Base-by-base conservation (phyloP, 306 rosid species). In the Pterocarpus santalinus region DNA sequence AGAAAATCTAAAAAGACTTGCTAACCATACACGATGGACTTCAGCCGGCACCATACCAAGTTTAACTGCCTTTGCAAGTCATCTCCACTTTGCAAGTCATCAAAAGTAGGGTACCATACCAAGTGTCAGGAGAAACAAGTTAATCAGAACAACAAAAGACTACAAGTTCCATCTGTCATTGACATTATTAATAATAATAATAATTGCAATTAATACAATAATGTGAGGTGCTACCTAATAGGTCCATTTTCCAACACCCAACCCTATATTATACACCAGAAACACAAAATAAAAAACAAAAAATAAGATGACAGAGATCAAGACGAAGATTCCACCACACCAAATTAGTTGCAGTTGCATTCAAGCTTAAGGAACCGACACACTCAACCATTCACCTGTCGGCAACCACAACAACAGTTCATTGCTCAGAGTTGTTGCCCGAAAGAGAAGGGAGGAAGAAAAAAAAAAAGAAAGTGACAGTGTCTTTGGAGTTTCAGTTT, bases 331-430 rank as follows among this genome's bases (percentile, higher is more conserved):
- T 70, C 75, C 83, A 49, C 79, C 69, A 70, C 72, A 90, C 91
- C 93, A 84, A 86, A 90, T 87, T 71, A 39, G 46, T 81, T 82
- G 86, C 76, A 82, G 84, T 89, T 91, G 78, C 32, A 89, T 91
- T 87, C 72, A 88, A 88, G 84, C 74, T 30, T 80, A 91, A 90
- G 94, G 81, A 88, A 90, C 87, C 91, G 86, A 75, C 85, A 65
- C 84, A 17, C 67, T 44, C 78, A 47, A 61, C 77, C 79, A 72
- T 51, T 56, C 60, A 76, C 71, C 81, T 88, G 97, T 89, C 92
- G 90, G 90, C 76, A 92, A 90, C 92, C 82, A 60, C 86, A 84
- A 61, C 81, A 56, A 63, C 68, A 76, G 73, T 69, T 76, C 72
- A 72, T 17, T 61, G 7, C 72, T n/a, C 22, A 3, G 35, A 49